A percentile compares a stretch with the other conserved stretches of the same genome.
phyloP scores from a whole-genome alignment of 805 yeast species.

The Candida nemodendra region DNA sequence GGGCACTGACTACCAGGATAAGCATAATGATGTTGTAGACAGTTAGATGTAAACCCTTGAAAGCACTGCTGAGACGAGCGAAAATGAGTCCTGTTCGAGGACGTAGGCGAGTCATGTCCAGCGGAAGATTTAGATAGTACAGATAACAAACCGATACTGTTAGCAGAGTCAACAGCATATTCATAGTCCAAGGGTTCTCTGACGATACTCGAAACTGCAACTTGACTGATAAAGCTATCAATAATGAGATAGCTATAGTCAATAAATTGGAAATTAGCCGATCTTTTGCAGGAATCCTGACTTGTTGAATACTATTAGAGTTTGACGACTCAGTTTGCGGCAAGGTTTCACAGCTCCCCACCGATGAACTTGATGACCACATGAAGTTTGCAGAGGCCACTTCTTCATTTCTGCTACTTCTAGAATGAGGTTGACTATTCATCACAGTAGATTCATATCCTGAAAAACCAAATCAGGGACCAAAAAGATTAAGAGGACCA shows the following conservation, averaged over 20 bases:
- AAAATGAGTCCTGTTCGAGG: constrained; percentile 9
- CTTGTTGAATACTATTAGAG: too few species aligned
- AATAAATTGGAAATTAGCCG: constrained; percentile 10
- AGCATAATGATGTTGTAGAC: constrained; percentile 12
- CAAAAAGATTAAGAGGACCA: too few species aligned
- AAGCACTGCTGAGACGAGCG: constrained; percentile 6
- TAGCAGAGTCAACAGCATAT: constrained; percentile 7
- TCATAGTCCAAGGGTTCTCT: constrained; percentile 10
- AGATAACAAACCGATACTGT: constrained; percentile 7
- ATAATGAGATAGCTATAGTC: constrained; percentile 7
- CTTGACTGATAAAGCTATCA: constrained; percentile 15
- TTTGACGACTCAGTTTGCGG: too few species aligned
- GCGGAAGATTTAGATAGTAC: constrained; percentile 14
- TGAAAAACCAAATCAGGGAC: too few species aligned
- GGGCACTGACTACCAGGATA: constrained; percentile 13
- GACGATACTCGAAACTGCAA: constrained; percentile 8
- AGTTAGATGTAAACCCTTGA: constrained; percentile 8
- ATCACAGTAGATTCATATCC: too few species aligned
- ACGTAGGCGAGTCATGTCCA: constrained; percentile 7
- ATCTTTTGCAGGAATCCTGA: too few species aligned
- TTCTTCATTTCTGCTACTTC: too few species aligned
- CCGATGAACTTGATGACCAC: too few species aligned
- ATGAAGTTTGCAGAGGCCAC: too few species aligned
- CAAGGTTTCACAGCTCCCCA: too few species aligned
- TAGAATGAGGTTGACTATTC: too few species aligned